These are phyloP conservation scores for Aspergillus glaucus DNA, from an alignment of 2,329 filamentous ascomycete species.

Conservation along the genomic window DNA sequence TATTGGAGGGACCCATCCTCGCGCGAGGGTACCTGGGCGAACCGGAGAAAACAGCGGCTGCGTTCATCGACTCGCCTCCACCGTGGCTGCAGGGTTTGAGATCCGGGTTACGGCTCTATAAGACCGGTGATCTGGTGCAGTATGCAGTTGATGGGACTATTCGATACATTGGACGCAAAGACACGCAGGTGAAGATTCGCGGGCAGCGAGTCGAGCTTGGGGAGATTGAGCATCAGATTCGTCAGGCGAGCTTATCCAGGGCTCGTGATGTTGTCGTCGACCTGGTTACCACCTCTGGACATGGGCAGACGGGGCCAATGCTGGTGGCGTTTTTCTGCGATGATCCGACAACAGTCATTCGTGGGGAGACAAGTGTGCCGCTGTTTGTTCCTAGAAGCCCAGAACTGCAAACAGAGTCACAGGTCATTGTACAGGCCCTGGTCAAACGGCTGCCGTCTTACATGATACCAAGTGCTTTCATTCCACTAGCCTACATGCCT, in stretches of 20 bases:
- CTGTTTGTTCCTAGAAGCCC: no score
- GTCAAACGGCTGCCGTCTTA: not conserved
- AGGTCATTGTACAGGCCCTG: not conserved
- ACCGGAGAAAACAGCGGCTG: not conserved
- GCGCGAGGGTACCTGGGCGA: not conserved
- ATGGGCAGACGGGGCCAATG: not conserved
- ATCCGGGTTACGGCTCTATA: not conserved
- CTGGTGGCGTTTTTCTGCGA: not conserved
- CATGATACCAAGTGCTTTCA: not conserved
- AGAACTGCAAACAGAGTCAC: not conserved
- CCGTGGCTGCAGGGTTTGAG: not conserved
- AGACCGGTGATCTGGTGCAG: not conserved
- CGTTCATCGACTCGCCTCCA: not conserved
- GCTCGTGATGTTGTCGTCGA: not conserved
- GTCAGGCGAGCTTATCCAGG: not conserved
- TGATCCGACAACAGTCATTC: not conserved
- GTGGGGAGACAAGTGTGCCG: not conserved
- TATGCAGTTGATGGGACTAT: not conserved
- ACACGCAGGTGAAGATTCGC: not conserved
- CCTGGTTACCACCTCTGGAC: not conserved
- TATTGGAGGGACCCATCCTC: not conserved
- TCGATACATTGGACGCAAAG: not conserved
- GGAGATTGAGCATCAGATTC: not conserved
- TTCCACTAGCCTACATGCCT: not conserved
- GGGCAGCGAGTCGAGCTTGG: not conserved